Conservation (phyloP, 768 basidiomycete species). For the Mycena galopus region DNA sequence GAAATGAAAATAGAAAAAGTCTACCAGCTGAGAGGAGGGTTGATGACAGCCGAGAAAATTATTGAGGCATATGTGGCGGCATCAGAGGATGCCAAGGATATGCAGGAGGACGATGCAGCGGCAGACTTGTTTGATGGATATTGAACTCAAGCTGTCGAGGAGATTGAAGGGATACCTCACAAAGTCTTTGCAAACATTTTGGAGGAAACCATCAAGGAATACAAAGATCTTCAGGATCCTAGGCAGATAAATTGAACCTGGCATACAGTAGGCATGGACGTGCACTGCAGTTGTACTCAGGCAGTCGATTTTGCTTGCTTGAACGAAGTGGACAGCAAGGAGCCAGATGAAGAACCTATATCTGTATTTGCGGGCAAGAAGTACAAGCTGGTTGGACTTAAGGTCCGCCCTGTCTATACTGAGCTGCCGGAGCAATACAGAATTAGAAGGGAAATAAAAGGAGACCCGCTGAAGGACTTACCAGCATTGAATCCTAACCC, state of each 20-base stretch:
- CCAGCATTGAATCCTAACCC: too few species aligned
- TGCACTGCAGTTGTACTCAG: background rate
- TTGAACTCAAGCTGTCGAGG: background rate
- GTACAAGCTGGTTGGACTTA: too few species aligned
- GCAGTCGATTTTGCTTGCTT: background rate
- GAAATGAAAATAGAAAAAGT: conserved; percentile 8
- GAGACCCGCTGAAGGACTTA: too few species aligned
- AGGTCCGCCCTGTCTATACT: too few species aligned
- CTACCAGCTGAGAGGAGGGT: conserved; percentile 29
- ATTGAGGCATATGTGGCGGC: conserved; percentile 14
- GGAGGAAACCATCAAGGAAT: background rate
- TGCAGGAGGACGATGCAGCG: background rate
- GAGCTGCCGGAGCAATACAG: too few species aligned
- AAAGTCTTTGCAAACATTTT: conserved; percentile 17
- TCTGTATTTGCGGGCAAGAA: too few species aligned
- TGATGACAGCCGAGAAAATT: conserved; percentile 15
- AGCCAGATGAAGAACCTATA: background rate
- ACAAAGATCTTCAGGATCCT: background rate
- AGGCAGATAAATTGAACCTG: background rate
- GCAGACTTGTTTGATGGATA: conserved; percentile 1
- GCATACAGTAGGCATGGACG: background rate
- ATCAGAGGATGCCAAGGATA: background rate
- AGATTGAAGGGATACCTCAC: conserved; percentile 4
- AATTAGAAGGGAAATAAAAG: too few species aligned
- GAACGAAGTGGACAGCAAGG: too few species aligned